phyloP scores from a whole-genome alignment of 805 yeast species.

The Suhomyces xylopsoci region DNA sequence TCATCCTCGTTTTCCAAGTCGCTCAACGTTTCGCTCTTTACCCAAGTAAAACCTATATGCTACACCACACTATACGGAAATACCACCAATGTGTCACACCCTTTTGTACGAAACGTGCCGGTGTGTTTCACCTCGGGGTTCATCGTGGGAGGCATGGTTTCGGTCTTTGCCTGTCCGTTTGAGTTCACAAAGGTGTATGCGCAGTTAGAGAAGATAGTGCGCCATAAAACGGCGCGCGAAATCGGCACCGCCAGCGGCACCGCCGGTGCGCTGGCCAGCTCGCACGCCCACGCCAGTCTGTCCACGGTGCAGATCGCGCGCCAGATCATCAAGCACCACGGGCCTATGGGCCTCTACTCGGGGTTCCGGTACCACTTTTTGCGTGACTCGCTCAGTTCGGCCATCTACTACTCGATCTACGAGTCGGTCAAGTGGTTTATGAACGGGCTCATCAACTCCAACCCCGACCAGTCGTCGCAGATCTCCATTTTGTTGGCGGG shows the following conservation, averaged over 20 bases:
- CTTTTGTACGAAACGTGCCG: constrained; percentile 35
- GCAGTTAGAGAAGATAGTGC: constrained; percentile 58
- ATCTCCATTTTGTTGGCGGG: constrained; percentile 53
- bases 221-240: constrained; percentile 11
- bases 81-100: constrained; percentile 32
- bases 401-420: constrained; percentile 69
- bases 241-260: constrained; percentile 8
- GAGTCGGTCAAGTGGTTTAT: constrained; percentile 63
- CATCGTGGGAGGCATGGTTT: constrained; percentile 61
- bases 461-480: constrained; percentile 27
- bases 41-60: constrained; percentile 46
- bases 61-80: constrained; percentile 14
- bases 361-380: constrained; percentile 67
- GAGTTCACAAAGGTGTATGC: constrained; percentile 81
- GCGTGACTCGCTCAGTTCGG: constrained; percentile 71
- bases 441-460: constrained; percentile 27
- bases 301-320: constrained; percentile 42
- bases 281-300: constrained; percentile 4
- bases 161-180: constrained; percentile 75
- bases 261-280: constrained; percentile 1
- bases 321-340: constrained; percentile 57
- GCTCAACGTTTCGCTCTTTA: constrained; percentile 61
- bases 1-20: constrained; percentile 66
- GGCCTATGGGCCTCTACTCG: constrained; percentile 63
- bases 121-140: constrained; percentile 57